phyloP scores from a whole-genome alignment of 2,329 filamentous ascomycete species.

The Pyrenochaeta sp. region DNA sequence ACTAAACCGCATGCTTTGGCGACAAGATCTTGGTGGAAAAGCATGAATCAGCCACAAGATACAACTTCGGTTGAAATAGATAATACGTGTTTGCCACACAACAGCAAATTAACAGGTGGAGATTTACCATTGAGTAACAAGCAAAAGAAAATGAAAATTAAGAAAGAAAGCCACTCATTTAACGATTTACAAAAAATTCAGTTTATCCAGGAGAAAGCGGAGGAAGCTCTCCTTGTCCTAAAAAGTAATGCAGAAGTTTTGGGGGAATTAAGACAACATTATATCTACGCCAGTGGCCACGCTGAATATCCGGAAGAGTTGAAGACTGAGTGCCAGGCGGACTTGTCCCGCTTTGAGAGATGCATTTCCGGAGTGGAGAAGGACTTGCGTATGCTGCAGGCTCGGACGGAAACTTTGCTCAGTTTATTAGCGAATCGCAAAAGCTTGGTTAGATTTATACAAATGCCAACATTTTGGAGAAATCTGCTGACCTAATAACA shows the following conservation, averaged over 20 bases:
- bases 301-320: conserved; percentile 9
- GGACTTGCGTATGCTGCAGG: conserved; percentile 21
- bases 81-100: too few relatives aligned
- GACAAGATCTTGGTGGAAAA: too few relatives aligned
- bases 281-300: conserved; percentile 11
- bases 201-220: conserved; percentile 48
- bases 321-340: conserved; percentile 4
- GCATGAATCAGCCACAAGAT: too few relatives aligned
- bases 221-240: conserved; percentile 44
- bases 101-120: too few relatives aligned
- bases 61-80: too few relatives aligned
- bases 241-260: conserved; percentile 46
- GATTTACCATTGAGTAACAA: too few relatives aligned
- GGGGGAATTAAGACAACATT: conserved; percentile 22
- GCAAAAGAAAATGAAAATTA: neutral
- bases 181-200: conserved; percentile 45
- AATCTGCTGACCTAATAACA: neutral
- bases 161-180: conserved; percentile 34
- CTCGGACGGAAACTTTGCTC: conserved; percentile 21
- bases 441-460: conserved; percentile 25
- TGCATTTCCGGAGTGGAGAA: conserved; percentile 15
- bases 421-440: conserved; percentile 23
- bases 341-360: conserved; percentile 19
- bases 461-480: neutral
- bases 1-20: too few relatives aligned